Base-by-base conservation (phyloP, 805 yeast genomes). In the Groenewaldozyma salmanticensis region DNA sequence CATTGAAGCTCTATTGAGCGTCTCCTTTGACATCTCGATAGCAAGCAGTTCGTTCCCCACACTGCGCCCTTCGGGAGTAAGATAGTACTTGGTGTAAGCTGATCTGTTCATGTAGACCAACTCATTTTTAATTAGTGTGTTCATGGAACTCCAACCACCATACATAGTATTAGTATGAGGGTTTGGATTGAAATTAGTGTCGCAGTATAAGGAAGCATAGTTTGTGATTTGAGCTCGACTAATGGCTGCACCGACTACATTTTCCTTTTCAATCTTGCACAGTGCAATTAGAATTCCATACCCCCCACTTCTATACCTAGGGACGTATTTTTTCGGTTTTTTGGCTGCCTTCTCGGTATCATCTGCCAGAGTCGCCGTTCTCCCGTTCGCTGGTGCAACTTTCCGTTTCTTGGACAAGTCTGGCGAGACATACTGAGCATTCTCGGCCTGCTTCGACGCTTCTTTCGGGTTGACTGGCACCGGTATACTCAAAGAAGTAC, bases 251-350 rank as follows among this genome's bases (percentile, higher is more conserved):
- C 68, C 58, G 1, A 18, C 29, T 13, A 27, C 35, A 6, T 38
- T 35, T 2, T 33, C 35, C 4, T 24, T 17, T 31, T 52, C 51
- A 22, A 54, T 42, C 35, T 73, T 65, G 38, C 67, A 61, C 2
- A 87, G 60, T 0, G 79, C 78, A 16, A 85, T 46, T 16, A 87
- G 52, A 5, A 87, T 81, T 0, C 92, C 95, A 62, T 83, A 88
- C 0, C 83, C 94, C 1, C 96, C 96, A 0, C 92, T 76, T 27
- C 88, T 62, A 45, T 76, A 75, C 37, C 67, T 69, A 0, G 96
- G 96, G 0, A 86, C 69, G 57, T 15, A 38, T 2, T 82, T 86
- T 29, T 60, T 66, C 33, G 48, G 53, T 45, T 43, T 17, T 29
- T 32, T 16, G 36, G 31, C 3, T 21, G n/a, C 17, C 18, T 21